phyloP scores from a whole-genome alignment of 208 protist genomes.

The Novymonas esmeraldas region DNA sequence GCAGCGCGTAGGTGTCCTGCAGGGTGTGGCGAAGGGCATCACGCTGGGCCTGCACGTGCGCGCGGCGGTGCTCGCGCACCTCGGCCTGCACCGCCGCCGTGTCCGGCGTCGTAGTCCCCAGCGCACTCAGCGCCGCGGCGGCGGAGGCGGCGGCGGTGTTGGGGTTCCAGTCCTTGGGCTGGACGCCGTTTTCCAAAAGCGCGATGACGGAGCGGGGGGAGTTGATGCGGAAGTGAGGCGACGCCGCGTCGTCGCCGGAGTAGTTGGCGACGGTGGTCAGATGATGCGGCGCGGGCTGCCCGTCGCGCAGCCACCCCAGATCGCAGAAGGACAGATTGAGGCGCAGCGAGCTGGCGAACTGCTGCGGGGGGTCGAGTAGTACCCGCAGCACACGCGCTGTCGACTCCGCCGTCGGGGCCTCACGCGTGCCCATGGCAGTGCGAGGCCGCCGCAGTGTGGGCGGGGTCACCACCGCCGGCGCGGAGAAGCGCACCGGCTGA shows the following conservation, averaged over 20 bases:
- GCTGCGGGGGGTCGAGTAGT: slow-evolving; percentile 62
- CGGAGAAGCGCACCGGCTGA: background rate
- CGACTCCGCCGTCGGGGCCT: slow-evolving; percentile 16
- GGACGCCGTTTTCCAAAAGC: slow-evolving; percentile 72
- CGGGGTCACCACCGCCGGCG: background rate
- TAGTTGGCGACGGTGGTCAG: slow-evolving; percentile 26
- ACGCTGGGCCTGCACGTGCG: slow-evolving; percentile 29
- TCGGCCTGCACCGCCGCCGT: slow-evolving; percentile 23
- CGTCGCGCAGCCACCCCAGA: slow-evolving; percentile 64
- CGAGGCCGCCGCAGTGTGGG: background rate
- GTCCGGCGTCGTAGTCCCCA: background rate
- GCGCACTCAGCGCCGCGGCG: background rate
- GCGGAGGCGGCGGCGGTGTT: background rate
- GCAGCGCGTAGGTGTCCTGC: slow-evolving; percentile 52
- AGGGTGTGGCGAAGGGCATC: slow-evolving; percentile 36
- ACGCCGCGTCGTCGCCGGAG: slow-evolving; percentile 4
- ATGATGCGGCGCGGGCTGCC: slow-evolving; percentile 32
- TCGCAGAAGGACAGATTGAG: slow-evolving; percentile 63
- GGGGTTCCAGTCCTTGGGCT: slow-evolving; percentile 45
- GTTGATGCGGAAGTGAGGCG: slow-evolving; percentile 39
- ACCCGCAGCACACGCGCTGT: slow-evolving; percentile 64
- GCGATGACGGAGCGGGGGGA: slow-evolving; percentile 85
- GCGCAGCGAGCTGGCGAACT: slow-evolving; percentile 68
- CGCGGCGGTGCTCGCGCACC: slow-evolving; percentile 44
- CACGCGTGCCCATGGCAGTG: background rate